Evolutionary conservation across 306 rosid genomes (phyloP), one percentile per base, ranked within the genome.

Genomic region (Sicyos baderoa): DNA sequence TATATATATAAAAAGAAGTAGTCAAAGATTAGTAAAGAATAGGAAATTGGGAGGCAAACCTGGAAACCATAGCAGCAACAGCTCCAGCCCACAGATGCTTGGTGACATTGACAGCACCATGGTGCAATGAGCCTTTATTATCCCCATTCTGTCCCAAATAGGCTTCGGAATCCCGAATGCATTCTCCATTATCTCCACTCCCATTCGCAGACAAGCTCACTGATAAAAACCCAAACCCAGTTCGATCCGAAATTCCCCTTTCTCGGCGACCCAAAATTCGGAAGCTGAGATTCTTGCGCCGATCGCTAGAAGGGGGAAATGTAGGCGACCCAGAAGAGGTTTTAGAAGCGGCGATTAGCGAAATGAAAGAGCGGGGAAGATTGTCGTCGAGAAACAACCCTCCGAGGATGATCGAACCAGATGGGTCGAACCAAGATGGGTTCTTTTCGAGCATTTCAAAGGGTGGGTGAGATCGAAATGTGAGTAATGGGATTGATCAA

Each of bases 81-180:
- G 94, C 99, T 70, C 99, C 99, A 54, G 96, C 84, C 97, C 97
- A 93, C 3, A 90, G 91, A 84, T 93, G 99, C 72, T 85, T 93
- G 62, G 97, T 86, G 29, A 78, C 76, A 83, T 93, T 93, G 81
- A 93, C 51, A 72, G 94, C 96, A 79, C 76, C 74, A 59, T 65
- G 48, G 35, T 17, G 78, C 57, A 16, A 71, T 67, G 72, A 42
- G 57, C 67, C 50, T 40, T 40, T 7, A 40, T 40, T 7, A 40
- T 40, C 8, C 45, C 45, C 45, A 40, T 9, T 40, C 9, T 9
- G 10, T 7, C 45, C 45, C 45, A 40, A 7, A 40, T 40, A 40
- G 9, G 11, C 45, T 40, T 7, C 45, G 11, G 45, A 40, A 7
- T 40, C 45, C 44, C 55, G 76, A 54, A 42, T 82, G 71, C 79